Conservation (phyloP, 73 alveolate species). For the Symbiodinium pilosum region DNA sequence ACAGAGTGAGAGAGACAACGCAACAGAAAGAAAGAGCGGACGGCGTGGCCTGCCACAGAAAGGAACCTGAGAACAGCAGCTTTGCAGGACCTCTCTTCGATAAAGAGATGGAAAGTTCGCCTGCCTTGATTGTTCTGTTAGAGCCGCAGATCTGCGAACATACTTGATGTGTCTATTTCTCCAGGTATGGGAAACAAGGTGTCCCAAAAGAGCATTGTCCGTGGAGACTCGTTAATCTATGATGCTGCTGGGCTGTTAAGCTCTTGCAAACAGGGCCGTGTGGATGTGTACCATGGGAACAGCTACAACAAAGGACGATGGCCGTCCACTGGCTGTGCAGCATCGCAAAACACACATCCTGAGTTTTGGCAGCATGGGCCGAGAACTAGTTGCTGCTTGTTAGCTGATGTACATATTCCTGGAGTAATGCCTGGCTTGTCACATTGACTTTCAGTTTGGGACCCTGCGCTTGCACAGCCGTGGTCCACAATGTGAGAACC, state of each 20-base stretch:
- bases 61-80: no score
- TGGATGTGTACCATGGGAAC: no score
- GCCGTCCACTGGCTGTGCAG: slow-evolving; percentile 61
- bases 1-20: no score
- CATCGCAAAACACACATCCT: slow-evolving; percentile 43
- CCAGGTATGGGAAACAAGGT: slow-evolving; percentile 68
- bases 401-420: neutral
- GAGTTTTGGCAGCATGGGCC: neutral
- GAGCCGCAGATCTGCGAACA: no score
- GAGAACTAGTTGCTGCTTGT: neutral
- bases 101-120: slow-evolving; percentile 74
- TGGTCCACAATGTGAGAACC: no score
- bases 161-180: neutral
- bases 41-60: no score
- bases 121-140: no score
- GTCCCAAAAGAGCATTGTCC: slow-evolving; percentile 55
- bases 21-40: no score
- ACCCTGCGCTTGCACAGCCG: neutral
- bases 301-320: neutral
- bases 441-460: no score
- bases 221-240: slow-evolving; percentile 43
- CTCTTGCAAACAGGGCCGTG: no score
- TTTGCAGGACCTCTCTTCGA: slow-evolving; percentile 47
- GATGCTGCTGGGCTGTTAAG: neutral
- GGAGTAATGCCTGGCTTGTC: no score